These are phyloP conservation scores for Pelargonium nanum DNA, from an alignment of 345 rosid genomes.

Conservation along the genomic window DNA sequence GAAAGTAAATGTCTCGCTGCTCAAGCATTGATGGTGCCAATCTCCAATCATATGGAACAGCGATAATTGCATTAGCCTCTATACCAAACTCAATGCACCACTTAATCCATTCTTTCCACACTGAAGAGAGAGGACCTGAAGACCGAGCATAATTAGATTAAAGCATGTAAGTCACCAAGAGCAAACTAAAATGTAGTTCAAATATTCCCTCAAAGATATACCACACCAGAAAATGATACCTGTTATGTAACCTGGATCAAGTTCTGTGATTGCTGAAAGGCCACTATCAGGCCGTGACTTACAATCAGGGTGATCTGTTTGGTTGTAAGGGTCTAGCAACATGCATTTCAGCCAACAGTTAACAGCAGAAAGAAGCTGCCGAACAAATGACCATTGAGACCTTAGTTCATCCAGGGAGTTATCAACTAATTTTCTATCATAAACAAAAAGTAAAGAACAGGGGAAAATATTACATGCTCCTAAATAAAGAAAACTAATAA, in stretches of 20 bases:
- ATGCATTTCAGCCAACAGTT: conserved; percentile 98
- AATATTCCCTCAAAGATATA: background rate
- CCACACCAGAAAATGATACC: conserved; percentile 23
- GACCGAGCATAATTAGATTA: conserved; percentile 8
- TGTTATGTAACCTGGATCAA: conserved; percentile 95
- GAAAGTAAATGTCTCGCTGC: conserved; percentile 96
- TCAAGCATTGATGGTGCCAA: conserved; percentile 86
- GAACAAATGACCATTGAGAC: conserved; percentile 1
- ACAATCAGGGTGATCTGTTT: conserved; percentile 96
- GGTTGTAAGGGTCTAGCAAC: conserved; percentile 82
- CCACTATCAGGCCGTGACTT: conserved; percentile 93
- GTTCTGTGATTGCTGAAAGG: conserved; percentile 89
- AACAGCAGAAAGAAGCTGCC: conserved; percentile 92
- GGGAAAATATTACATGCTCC: background rate
- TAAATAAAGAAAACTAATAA: too few species aligned
- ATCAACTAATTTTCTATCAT: conserved; percentile 5
- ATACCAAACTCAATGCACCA: conserved; percentile 98
- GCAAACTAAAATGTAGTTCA: conserved; percentile 4
- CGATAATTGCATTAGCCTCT: conserved; percentile 85
- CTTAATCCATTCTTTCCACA: conserved; percentile 98
- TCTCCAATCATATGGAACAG: conserved; percentile 98
- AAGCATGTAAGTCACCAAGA: conserved; percentile 6
- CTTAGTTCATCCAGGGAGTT: conserved; percentile 1
- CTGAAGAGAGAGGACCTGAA: conserved; percentile 91
- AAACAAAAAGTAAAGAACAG: background rate